Evolutionary conservation across 2,329 filamentous ascomycete species (phyloP).

Genomic region (Leptodontidium sp.): DNA sequence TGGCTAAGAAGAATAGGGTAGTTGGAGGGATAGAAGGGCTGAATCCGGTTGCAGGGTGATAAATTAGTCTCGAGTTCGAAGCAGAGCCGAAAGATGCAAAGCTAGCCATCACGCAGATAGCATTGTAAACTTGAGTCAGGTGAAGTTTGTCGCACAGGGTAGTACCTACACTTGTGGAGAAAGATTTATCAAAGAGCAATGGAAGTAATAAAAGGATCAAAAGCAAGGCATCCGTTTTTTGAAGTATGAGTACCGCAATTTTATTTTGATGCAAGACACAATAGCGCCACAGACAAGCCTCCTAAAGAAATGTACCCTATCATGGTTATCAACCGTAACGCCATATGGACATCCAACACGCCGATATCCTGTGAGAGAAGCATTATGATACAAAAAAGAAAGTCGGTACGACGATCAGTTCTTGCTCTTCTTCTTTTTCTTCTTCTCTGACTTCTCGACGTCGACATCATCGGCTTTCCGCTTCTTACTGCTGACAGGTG

Average conservation of each 20-base stretch:
- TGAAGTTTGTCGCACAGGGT: too few relatives aligned
- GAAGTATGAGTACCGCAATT: slow-evolving; percentile 11
- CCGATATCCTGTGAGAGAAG: slow-evolving; percentile 24
- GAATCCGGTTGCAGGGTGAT: too few relatives aligned
- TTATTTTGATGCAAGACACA: slow-evolving; percentile 22
- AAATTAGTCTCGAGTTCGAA: too few relatives aligned
- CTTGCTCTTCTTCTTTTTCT: slow-evolving; percentile 63
- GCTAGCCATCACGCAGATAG: too few relatives aligned
- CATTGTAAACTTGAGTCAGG: too few relatives aligned
- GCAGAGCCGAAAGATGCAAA: too few relatives aligned
- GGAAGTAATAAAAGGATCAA: background rate
- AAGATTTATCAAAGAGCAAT: background rate
- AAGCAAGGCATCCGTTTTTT: background rate
- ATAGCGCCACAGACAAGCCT: slow-evolving; percentile 23
- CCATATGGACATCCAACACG: slow-evolving; percentile 34
- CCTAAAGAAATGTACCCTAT: slow-evolving; percentile 27
- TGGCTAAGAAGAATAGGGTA: too few relatives aligned
- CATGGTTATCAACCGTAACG: slow-evolving; percentile 27
- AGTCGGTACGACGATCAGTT: slow-evolving; percentile 37
- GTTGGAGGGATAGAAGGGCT: too few relatives aligned
- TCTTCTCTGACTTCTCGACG: slow-evolving; percentile 66
- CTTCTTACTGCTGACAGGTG: slow-evolving; percentile 68
- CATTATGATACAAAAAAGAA: slow-evolving; percentile 37
- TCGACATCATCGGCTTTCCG: slow-evolving; percentile 64
- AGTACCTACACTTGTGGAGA: too few relatives aligned